Percentiles rank a stretch among this genome's conserved stretches.
These are phyloP conservation scores for Arxiozyma heterogenica DNA, from an alignment of 1,139 yeast species.

Conservation along the genomic window DNA sequence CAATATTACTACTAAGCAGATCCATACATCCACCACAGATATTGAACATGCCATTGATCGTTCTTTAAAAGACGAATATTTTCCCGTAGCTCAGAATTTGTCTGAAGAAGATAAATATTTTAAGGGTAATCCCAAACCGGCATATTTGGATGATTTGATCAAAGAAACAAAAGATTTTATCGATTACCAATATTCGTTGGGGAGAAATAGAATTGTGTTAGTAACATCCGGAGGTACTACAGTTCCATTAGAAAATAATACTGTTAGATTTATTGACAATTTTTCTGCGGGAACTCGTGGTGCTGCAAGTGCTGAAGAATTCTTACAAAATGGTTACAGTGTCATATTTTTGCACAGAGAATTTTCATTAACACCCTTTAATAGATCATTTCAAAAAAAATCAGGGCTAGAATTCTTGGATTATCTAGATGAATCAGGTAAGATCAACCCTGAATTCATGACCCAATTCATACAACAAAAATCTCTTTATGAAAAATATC, in stretches of 20 bases:
- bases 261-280: slow-evolving; percentile 92
- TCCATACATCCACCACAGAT: slow-evolving; percentile 63
- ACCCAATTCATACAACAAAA: slow-evolving; percentile 56
- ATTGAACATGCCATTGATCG: slow-evolving; percentile 72
- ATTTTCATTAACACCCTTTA: slow-evolving; percentile 82
- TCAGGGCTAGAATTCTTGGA: slow-evolving; percentile 73
- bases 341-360: slow-evolving; percentile 90
- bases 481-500: slow-evolving; percentile 53
- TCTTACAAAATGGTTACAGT: slow-evolving; percentile 76
- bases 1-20: slow-evolving; percentile 9
- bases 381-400: slow-evolving; percentile 68
- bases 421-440: slow-evolving; percentile 52
- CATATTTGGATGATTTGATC: slow-evolving; percentile 56
- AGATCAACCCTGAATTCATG: slow-evolving; percentile 50
- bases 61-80: slow-evolving; percentile 45
- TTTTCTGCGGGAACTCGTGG: slow-evolving; percentile 98
- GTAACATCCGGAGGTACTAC: slow-evolving; percentile 98
- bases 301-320: slow-evolving; percentile 89
- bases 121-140: slow-evolving; percentile 57
- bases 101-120: slow-evolving; percentile 65
- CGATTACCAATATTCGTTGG: slow-evolving; percentile 36
- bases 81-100: slow-evolving; percentile 60
- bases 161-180: slow-evolving; percentile 53
- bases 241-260: slow-evolving; percentile 92
- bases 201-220: slow-evolving; percentile 54